Conservation (phyloP, 1,284 basidiomycete species). For the Ceratobasidium sp. region DNA sequence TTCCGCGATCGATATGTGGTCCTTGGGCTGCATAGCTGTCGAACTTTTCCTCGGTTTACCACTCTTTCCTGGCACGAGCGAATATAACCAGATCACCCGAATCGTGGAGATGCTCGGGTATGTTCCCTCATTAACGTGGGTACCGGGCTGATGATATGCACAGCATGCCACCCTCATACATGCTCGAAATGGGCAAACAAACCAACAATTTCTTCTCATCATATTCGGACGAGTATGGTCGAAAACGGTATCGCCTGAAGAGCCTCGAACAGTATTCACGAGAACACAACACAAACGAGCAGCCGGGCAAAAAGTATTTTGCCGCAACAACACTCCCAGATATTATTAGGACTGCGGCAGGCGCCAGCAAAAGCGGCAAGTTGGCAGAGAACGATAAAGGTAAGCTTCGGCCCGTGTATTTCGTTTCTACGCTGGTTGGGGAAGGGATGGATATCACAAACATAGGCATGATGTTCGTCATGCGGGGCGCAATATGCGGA, state of each 20-base stretch:
- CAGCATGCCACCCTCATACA: constrained; percentile 88
- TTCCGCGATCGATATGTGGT: constrained; percentile 96
- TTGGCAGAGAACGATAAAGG: constrained; percentile 93
- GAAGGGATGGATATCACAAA: neutral
- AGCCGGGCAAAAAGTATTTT: constrained; percentile 99
- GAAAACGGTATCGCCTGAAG: constrained; percentile 92
- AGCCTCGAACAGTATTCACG: constrained; percentile 93
- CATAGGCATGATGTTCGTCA: neutral
- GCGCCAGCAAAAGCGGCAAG: constrained; percentile 81
- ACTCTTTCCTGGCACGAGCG: constrained; percentile 97
- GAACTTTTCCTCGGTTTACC: constrained; percentile 97
- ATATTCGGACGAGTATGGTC: constrained; percentile 81
- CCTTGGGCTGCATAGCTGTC: constrained; percentile 94
- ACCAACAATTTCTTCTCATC: constrained; percentile 93
- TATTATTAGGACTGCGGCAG: constrained; percentile 94
- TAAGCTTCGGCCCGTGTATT: constrained; percentile 55
- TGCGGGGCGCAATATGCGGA: neutral
- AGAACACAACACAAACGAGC: constrained; percentile 95
- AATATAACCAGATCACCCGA: constrained; percentile 97
- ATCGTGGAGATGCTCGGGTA: constrained; percentile 99
- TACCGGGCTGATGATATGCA: neutral
- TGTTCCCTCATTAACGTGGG: constrained; percentile 53
- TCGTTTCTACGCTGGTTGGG: constrained; percentile 37
- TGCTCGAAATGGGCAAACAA: constrained; percentile 97
- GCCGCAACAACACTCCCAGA: constrained; percentile 93